Evolutionary conservation across 148 eudicot genomes (phyloP).

Genomic region (Selenicereus undatus): DNA sequence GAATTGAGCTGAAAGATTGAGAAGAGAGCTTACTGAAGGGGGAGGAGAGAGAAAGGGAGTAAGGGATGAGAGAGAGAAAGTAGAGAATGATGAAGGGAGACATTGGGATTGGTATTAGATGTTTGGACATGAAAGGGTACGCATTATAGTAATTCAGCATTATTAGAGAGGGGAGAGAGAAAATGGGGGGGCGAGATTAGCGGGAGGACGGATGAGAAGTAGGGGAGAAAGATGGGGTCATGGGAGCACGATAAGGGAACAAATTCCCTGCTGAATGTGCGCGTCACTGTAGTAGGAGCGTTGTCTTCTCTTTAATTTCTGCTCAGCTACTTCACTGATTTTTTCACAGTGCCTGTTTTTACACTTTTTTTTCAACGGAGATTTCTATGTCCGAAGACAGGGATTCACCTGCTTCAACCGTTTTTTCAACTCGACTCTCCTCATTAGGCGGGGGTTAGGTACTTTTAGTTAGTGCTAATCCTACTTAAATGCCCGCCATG

Average conservation of each 20-base stretch:
- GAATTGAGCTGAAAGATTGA: not conserved
- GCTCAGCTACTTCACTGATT: not conserved
- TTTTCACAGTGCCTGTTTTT: too few relatives aligned
- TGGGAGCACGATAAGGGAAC: not conserved
- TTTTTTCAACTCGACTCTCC: not conserved
- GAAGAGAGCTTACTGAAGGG: constrained; percentile 48
- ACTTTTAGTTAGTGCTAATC: not conserved
- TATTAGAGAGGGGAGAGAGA: not conserved
- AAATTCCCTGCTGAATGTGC: not conserved
- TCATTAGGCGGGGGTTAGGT: not conserved
- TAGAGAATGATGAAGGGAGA: constrained; percentile 22
- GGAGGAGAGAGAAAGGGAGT: constrained; percentile 33
- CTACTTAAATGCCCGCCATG: not conserved
- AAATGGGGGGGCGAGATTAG: constrained; percentile 1
- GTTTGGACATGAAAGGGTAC: not conserved
- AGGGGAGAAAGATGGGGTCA: not conserved
- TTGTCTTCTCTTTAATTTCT: not conserved
- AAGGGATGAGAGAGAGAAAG: constrained; percentile 24
- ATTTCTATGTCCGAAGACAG: not conserved
- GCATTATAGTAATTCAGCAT: not conserved
- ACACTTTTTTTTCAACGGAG: not conserved
- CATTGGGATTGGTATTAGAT: constrained; percentile 6
- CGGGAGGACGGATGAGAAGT: not conserved
- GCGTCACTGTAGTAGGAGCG: not conserved
- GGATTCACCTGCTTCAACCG: not conserved